Evolutionary conservation across 1,284 basidiomycete species (phyloP), one percentile per base, ranked within the genome.

Genomic region (Rhodotorula sp.): DNA sequence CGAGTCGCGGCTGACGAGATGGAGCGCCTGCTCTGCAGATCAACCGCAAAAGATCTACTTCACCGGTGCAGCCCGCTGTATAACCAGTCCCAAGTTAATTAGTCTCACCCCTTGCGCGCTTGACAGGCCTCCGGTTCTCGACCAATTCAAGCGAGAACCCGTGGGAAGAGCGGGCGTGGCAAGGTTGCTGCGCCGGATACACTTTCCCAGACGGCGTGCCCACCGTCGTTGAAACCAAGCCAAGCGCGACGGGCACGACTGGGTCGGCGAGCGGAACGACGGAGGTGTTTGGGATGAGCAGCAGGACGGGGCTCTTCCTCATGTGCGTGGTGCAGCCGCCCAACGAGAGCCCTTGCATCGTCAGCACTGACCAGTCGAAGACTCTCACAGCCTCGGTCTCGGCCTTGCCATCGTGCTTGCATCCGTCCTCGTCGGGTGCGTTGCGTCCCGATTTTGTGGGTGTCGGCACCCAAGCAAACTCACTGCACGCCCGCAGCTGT

Each of bases 1-100:
- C 34, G 2, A 34, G 34, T 5, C 34, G 34, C 34, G 34, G 5
- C 34, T 34, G 34, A 34, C 34, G 2, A 5, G 34, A 34, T 34
- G 34, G 34, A 34, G 34, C 34, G 34, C 8, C 21, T 53, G 23
- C 17, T 7, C 50, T 13, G 34, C 44, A 67, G 65, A 46, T 12
- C 27, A 64, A 8, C 61, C 67, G 23, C 58, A 58, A 13, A 64
- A 62, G 34, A 45, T 68, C 21, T 71, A 67, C 49, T 71, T 68
- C 41, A 71, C 70, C 25, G 68, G 67, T 52, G 2, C n/a, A 55
- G 34, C n/a, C 23, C 12, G 19, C 10, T 41, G 17, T 9, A 13
- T 34, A 2, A 34, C 19, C 34, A 17, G 10, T 1, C 13, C 8
- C 19, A 13, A 1, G 19, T 34, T 25, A 3, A 0, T 16, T 42